Evolutionary conservation across 208 protist genomes (phyloP).

Genomic region (Trypanosoma grayi): DNA sequence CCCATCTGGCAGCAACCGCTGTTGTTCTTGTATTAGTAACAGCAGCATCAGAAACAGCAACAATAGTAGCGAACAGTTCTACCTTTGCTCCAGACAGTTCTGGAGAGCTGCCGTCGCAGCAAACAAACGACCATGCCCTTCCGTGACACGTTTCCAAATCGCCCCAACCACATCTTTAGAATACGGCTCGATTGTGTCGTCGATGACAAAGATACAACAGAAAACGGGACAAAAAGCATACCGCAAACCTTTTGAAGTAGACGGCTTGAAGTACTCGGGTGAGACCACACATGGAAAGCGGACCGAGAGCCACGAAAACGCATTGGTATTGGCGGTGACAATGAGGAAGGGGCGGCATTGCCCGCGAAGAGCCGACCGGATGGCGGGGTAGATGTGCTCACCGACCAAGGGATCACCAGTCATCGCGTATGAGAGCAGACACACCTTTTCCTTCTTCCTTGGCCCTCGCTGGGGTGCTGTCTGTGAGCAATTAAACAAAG

Average conservation of each 20-base stretch:
- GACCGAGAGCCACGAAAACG: background rate
- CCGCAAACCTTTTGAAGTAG: background rate
- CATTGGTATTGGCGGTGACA: conserved; percentile 1
- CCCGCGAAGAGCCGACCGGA: background rate
- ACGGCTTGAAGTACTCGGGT: conserved; percentile 3
- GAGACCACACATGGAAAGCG: conserved; percentile 11
- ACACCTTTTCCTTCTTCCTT: background rate
- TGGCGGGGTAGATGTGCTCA: background rate
- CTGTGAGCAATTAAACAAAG: too few relatives aligned
- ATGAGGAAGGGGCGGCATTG: conserved; percentile 1
- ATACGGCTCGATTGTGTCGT: background rate
- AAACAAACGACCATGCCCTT: background rate
- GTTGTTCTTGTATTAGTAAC: background rate
- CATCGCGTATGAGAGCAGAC: background rate
- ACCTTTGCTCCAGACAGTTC: background rate
- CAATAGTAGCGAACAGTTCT: background rate
- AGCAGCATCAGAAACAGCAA: background rate
- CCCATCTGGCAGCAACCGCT: too few relatives aligned
- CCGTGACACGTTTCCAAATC: conserved; percentile 2
- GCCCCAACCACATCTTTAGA: background rate
- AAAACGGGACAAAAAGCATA: background rate
- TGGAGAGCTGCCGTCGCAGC: background rate
- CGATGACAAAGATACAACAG: conserved; percentile 10
- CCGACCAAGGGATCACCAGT: background rate
- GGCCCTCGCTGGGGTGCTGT: background rate